A percentile compares a stretch with the other conserved stretches of the same genome.
Evolutionary conservation across 129 eudicot species (phyloP).

Genomic region (Arctium lappa): DNA sequence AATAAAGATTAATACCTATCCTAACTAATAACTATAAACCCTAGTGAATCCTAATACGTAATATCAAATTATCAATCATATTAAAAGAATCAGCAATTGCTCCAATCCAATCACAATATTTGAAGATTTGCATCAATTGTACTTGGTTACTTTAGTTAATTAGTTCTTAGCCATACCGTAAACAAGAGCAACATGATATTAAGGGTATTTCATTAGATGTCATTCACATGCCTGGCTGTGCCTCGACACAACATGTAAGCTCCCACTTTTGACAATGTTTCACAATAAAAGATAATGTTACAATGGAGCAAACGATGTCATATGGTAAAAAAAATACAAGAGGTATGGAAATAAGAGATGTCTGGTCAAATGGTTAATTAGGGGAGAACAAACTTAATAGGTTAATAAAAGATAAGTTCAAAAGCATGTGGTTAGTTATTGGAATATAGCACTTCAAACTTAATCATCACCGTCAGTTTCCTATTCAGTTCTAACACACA

Average conservation of each 20-base stretch:
- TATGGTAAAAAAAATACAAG: not conserved
- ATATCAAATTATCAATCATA: too few relatives aligned
- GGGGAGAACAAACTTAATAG: not conserved
- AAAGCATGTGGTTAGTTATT: not conserved
- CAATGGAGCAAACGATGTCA: not conserved
- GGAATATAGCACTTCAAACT: not conserved
- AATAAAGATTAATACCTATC: too few relatives aligned
- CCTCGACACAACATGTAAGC: not conserved
- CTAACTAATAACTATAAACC: not conserved
- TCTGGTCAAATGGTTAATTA: not conserved
- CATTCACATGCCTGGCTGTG: not conserved
- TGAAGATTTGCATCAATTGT: not conserved
- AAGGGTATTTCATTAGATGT: not conserved
- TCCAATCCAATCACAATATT: not conserved
- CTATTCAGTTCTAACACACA: not conserved
- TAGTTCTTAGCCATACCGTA: too few relatives aligned
- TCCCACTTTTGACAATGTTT: not conserved
- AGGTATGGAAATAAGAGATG: not conserved
- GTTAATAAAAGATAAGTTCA: not conserved
- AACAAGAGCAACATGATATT: not conserved
- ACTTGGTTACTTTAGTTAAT: not conserved
- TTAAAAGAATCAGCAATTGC: not conserved
- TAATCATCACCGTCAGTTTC: not conserved
- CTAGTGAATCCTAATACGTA: not conserved
- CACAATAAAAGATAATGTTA: not conserved